phyloP scores from a whole-genome alignment of 2,329 filamentous ascomycete species.

The Colletotrichum incanum region DNA sequence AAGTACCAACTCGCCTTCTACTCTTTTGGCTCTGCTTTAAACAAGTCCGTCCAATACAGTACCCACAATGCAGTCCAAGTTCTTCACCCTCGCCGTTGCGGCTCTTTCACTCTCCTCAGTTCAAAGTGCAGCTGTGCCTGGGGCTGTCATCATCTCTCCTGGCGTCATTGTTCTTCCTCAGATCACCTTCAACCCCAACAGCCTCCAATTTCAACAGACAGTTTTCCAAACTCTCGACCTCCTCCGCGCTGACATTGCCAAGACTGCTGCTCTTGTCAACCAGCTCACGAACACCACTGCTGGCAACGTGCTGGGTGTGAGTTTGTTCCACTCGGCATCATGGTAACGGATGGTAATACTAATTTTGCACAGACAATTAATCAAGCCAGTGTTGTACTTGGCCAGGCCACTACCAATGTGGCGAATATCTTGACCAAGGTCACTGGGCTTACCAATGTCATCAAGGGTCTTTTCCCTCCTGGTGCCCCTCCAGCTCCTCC shows the following conservation, averaged over 20 bases:
- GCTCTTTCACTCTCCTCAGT: conserved; percentile 34
- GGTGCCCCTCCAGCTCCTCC: background rate
- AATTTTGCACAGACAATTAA: background rate
- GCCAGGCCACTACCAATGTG: background rate
- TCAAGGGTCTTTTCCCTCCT: background rate
- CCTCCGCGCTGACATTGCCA: background rate
- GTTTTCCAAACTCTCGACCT: background rate
- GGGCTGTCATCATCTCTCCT: background rate
- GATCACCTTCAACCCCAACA: background rate
- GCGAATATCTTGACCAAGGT: background rate
- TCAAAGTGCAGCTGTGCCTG: conserved; percentile 13
- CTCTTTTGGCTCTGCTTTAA: background rate
- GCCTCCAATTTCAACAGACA: background rate
- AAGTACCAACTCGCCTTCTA: no score
- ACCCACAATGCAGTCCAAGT: conserved; percentile 42
- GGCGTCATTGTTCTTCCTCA: conserved; percentile 4
- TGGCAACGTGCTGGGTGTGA: background rate
- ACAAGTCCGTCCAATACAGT: background rate
- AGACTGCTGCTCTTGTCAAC: background rate
- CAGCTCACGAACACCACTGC: background rate
- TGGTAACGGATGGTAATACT: background rate
- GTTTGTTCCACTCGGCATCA: background rate
- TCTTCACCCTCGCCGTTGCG: conserved; percentile 39
- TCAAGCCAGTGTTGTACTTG: background rate
- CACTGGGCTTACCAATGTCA: no score